Conservation (phyloP, 169 alveolate genomes). For the Eimeria falciformis region DNA sequence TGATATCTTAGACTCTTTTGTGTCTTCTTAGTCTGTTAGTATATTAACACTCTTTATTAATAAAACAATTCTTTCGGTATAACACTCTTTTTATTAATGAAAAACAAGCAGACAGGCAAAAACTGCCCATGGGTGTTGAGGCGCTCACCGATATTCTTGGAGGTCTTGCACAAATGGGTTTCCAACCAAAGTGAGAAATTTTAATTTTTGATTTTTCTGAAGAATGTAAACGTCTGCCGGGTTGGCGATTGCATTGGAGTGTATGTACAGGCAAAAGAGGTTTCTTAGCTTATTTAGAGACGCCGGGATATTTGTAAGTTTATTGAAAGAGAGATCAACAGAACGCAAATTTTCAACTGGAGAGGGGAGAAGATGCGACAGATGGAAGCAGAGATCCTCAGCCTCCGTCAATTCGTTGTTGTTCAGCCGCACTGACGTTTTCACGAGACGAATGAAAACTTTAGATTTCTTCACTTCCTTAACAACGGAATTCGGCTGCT, state of each 20-base stretch:
- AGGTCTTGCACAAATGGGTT: slow-evolving; percentile 24
- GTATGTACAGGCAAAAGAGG: slow-evolving; percentile 38
- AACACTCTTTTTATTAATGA: too few relatives aligned
- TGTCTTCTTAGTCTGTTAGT: too few relatives aligned
- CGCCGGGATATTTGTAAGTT: not conserved
- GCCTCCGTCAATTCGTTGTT: slow-evolving; percentile 22
- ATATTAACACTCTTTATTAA: too few relatives aligned
- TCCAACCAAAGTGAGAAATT: slow-evolving; percentile 27
- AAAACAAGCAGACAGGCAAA: too few relatives aligned
- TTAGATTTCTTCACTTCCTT: not conserved
- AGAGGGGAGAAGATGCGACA: not conserved
- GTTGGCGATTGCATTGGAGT: slow-evolving; percentile 13
- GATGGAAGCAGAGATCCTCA: not conserved
- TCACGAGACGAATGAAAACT: not conserved
- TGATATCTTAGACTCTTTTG: too few relatives aligned
- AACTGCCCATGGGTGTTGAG: too few relatives aligned
- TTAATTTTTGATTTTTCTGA: not conserved
- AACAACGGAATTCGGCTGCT: not conserved
- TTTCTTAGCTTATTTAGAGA: not conserved
- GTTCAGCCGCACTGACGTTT: slow-evolving; percentile 39
- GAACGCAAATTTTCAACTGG: slow-evolving; percentile 21
- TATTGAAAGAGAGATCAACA: slow-evolving; percentile 49
- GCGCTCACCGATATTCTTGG: too few relatives aligned
- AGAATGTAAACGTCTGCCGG: not conserved
- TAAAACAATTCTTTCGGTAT: too few relatives aligned